Evolutionary conservation across 768 basidiomycete genomes (phyloP).

Genomic region (Tylopilus plumbeoviolaceoides): DNA sequence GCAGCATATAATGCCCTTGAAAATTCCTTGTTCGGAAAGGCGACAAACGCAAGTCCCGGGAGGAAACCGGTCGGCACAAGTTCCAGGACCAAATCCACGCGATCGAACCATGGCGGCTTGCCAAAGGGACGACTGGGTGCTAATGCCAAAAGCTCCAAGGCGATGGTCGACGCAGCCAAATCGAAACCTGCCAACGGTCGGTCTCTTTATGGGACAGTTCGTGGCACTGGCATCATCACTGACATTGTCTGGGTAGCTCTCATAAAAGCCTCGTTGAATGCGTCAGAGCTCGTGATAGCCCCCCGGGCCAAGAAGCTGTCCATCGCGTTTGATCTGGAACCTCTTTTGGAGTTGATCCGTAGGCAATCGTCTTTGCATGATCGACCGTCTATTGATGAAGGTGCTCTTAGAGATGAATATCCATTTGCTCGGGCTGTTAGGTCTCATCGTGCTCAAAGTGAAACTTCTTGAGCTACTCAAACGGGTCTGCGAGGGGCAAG

Average conservation of each 20-base stretch:
- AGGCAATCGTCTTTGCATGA: conserved; percentile 19
- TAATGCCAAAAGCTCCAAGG: conserved; percentile 5
- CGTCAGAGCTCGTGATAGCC: neutral
- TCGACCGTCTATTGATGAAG: neutral
- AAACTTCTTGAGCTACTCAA: conserved; percentile 63
- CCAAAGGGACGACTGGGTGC: conserved; percentile 37
- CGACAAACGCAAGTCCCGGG: conserved; percentile 11
- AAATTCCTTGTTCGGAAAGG: conserved; percentile 29
- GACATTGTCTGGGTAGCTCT: conserved; percentile 5
- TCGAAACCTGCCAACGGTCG: conserved; percentile 42
- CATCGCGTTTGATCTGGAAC: conserved; percentile 23
- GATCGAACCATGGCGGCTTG: conserved; percentile 5
- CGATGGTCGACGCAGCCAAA: conserved; percentile 35
- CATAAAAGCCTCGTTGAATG: conserved; percentile 17
- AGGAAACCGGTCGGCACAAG: conserved; percentile 20
- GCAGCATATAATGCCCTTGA: conserved; percentile 50
- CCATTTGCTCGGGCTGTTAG: conserved; percentile 66
- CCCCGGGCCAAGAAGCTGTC: neutral
- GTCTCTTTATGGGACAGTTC: neutral
- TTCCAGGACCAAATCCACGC: conserved; percentile 14
- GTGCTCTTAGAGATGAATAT: conserved; percentile 45
- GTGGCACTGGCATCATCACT: neutral
- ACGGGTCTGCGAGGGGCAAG: conserved; percentile 51
- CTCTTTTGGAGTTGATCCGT: conserved; percentile 52
- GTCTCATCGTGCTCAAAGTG: conserved; percentile 60